A percentile compares a stretch with the other conserved stretches of the same genome.
Conservation (phyloP, 75 land plant genomes). For the Ceratopteris richardii region DNA sequence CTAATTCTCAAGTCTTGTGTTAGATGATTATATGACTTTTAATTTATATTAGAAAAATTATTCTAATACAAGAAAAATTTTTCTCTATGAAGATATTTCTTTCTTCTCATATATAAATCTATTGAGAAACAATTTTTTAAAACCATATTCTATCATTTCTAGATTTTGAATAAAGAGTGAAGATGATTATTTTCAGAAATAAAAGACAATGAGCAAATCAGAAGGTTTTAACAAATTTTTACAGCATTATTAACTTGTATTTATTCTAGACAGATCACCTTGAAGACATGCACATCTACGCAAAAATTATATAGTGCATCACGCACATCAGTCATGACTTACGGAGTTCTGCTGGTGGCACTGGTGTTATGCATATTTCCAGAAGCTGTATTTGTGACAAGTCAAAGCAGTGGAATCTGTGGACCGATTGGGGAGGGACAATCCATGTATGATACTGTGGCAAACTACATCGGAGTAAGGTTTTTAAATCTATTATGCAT, state of each 20-base stretch:
- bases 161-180: no score
- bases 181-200: no score
- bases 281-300: conserved; percentile 19
- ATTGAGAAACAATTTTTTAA: no score
- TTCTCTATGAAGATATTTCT: no score
- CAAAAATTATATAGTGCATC: conserved; percentile 33
- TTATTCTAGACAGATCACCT: conserved; percentile 6
- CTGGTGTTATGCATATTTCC: conserved; percentile 17
- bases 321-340: conserved; percentile 27
- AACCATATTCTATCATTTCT: no score
- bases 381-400: neutral
- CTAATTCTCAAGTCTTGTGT: no score
- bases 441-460: conserved; percentile 16
- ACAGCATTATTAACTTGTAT: neutral
- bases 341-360: conserved; percentile 25
- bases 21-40: no score
- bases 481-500: neutral
- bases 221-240: neutral
- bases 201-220: no score
- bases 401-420: conserved; percentile 19
- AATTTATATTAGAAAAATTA: no score
- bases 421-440: conserved; percentile 13
- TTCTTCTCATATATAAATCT: no score
- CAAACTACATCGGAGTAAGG: conserved; percentile 19
- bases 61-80: no score